A percentile compares a stretch with the other conserved stretches of the same genome.
These are phyloP conservation scores for Arthrobotrys musiformis DNA, from an alignment of 2,329 filamentous ascomycete species.

Conservation along the genomic window DNA sequence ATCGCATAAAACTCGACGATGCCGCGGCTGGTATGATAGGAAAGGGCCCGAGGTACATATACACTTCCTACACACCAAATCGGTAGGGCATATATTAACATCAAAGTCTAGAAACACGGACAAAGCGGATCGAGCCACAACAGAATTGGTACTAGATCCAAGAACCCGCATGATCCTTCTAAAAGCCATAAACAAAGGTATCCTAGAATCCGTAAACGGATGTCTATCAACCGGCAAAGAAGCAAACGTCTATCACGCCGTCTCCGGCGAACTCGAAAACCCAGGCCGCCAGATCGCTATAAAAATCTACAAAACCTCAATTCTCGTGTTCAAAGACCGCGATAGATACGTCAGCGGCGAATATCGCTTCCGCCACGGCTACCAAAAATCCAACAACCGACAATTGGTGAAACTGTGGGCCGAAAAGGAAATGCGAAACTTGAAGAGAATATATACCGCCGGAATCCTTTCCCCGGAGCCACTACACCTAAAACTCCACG, in stretches of 20 bases:
- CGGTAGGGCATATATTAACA: not conserved
- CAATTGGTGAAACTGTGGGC: constrained; percentile 99
- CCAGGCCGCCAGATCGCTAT: constrained; percentile 76
- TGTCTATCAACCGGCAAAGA: constrained; percentile 97
- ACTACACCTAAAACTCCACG: constrained; percentile 87
- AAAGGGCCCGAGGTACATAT: constrained; percentile 63
- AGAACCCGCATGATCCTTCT: constrained; percentile 94
- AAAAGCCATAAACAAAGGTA: constrained; percentile 92
- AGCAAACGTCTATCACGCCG: constrained; percentile 95
- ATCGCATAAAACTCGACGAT: constrained; percentile 82
- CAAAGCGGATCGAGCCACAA: constrained; percentile 91
- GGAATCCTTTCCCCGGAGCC: constrained; percentile 93
- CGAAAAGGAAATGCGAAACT: constrained; percentile 96
- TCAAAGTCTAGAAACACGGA: constrained; percentile 72
- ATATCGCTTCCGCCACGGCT: constrained; percentile 87
- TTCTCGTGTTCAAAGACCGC: constrained; percentile 96
- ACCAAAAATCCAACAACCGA: constrained; percentile 92
- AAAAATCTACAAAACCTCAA: constrained; percentile 99
- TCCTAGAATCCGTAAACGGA: constrained; percentile 91
- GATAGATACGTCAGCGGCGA: constrained; percentile 96
- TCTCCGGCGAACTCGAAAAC: constrained; percentile 68
- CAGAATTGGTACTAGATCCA: constrained; percentile 92
- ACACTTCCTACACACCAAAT: not conserved
- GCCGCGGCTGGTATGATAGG: constrained; percentile 67
- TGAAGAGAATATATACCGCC: constrained; percentile 82